These are phyloP conservation scores for Daldinia loculata DNA, from an alignment of 495 filamentous ascomycete species.

Conservation along the genomic window DNA sequence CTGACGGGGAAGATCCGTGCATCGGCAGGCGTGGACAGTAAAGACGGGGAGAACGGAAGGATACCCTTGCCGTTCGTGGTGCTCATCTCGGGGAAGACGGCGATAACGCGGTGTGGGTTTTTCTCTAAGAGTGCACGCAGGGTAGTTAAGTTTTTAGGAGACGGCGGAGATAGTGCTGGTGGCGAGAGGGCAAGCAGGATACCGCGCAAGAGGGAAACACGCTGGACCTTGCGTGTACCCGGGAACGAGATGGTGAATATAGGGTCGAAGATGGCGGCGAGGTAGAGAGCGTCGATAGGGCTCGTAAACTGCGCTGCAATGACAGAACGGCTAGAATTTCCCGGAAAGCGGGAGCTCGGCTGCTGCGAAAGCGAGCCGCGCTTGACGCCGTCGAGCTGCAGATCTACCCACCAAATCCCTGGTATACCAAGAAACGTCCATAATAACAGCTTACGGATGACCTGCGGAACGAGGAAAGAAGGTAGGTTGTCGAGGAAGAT, in stretches of 20 bases:
- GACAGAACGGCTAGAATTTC: conserved; percentile 67
- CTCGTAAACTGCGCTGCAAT: conserved; percentile 92
- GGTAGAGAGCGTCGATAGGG: conserved; percentile 91
- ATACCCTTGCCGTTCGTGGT: conserved; percentile 95
- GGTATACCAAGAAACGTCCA: conserved; percentile 88
- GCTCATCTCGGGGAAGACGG: conserved; percentile 90
- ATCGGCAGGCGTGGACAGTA: conserved; percentile 69
- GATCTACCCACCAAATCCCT: conserved; percentile 96
- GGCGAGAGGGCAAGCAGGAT: conserved; percentile 75
- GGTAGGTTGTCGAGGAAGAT: conserved; percentile 84
- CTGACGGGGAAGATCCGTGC: conserved; percentile 87
- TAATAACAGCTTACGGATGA: conserved; percentile 80
- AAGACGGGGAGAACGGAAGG: conserved; percentile 76
- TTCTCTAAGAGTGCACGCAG: conserved; percentile 67
- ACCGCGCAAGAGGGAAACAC: conserved; percentile 76
- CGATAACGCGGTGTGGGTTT: conserved; percentile 78
- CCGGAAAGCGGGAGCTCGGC: conserved; percentile 73
- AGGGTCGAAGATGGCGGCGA: conserved; percentile 96
- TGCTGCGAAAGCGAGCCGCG: conserved; percentile 74
- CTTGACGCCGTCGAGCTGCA: conserved; percentile 94
- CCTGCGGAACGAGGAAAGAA: conserved; percentile 65
- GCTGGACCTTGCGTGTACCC: conserved; percentile 72
- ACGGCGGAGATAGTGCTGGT: conserved; percentile 59
- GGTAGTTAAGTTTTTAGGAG: conserved; percentile 60
- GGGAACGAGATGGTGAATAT: conserved; percentile 90